Base-by-base conservation (phyloP, 352 stramenopile species). In the Hyaloperonospora brassicae region DNA sequence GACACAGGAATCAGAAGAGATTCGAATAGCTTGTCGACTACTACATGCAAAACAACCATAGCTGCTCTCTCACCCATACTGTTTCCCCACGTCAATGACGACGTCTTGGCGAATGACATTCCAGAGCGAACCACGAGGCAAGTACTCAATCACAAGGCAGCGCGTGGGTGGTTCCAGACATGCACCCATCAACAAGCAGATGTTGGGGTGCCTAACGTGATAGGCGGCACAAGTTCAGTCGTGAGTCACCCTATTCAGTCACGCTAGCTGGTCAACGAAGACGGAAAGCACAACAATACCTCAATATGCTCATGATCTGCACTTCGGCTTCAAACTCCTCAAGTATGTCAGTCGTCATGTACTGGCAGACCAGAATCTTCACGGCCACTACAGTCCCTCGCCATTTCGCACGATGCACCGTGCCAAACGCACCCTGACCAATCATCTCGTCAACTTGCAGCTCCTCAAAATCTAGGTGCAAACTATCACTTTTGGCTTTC, bases 291-390 rank as follows among this genome's bases (percentile, higher is more conserved):
- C 3, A 50, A 31, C 10, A 35, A 24, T 71, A 93, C 83, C 83
- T 70, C 56, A 93, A 63, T 41, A 93, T 90, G 64, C 80, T 93
- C 83, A 93, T 93, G 64, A 93, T 90, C 72, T 93, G 79, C 53
- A 93, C 83, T 62, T 93, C 83, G 1, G 83, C 86, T 53, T 91
- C 83, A 42, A 93, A 93, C 47, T 93, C 83, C 66, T 90, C 81
- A 36, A 93, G 57, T 30, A 93, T 86, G 44, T 93, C 84, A n/a
- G 70, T 64, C 1, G 81, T 92, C 35, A 93, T 52, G 53, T 92
- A 73, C 61, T 93, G 84, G 45, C 76, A 89, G 8, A 92, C 77
- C 24, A 95, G 41, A 40, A 95, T 86, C 64, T 95, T 95, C 38
- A 95, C 79, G 0, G 84, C 84, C 17, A 95, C 82, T 0, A 72